Percentiles rank a stretch among this genome's conserved stretches.
These are phyloP conservation scores for Blepharisma stoltei DNA, from an alignment of 73 alveolate genomes.

Conservation along the genomic window DNA sequence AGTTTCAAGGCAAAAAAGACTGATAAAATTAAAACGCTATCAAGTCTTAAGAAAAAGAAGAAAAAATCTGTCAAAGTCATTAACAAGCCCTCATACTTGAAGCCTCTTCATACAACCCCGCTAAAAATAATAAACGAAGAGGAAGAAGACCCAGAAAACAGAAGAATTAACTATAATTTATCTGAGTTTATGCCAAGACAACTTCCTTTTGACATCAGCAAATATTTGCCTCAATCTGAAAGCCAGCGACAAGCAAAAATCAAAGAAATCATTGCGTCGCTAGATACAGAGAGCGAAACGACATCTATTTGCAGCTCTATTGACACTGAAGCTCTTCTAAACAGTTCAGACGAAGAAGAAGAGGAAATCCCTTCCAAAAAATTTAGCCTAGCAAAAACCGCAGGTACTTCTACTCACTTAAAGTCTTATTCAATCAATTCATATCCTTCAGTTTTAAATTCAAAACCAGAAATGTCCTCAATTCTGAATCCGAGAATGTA, in stretches of 20 bases:
- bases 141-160: conserved; percentile 11
- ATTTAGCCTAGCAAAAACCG: not conserved
- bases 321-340: conserved; percentile 28
- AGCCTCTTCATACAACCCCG: conserved; percentile 29
- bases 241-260: not conserved
- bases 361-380: not conserved
- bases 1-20: not conserved
- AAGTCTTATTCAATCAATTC: not conserved
- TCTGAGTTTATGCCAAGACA: not conserved
- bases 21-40: not conserved
- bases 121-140: conserved; percentile 16
- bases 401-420: not conserved
- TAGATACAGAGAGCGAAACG: conserved; percentile 1
- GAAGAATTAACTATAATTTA: not conserved
- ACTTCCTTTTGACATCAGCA: not conserved
- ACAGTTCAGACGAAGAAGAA: conserved; percentile 21
- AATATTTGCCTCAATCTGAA: not conserved
- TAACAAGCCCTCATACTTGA: conserved; percentile 2
- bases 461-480: not conserved
- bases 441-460: not conserved
- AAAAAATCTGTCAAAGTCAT: not conserved
- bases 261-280: not conserved
- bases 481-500: not conserved
- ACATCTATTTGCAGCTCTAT: conserved; percentile 1
- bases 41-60: conserved; percentile 3